These are phyloP conservation scores for Chaetomiaceae sp. DNA, from an alignment of 2,329 filamentous ascomycete species.

Conservation along the genomic window DNA sequence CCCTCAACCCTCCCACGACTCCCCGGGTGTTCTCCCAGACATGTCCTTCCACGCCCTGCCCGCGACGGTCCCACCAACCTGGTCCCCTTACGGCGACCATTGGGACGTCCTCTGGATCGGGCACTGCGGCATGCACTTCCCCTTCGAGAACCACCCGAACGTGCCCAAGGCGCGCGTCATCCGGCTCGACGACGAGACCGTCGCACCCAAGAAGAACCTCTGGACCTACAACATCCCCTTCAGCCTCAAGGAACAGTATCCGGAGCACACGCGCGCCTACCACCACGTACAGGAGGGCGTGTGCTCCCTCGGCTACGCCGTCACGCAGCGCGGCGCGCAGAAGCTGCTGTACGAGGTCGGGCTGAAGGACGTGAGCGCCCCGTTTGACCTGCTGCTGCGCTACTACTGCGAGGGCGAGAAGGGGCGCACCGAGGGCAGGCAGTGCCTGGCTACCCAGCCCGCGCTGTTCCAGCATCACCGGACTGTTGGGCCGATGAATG, in stretches of 20 bases:
- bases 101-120: conserved; percentile 51
- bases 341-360: conserved; percentile 39
- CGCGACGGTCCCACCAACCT: conserved; percentile 15
- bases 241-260: conserved; percentile 32
- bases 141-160: conserved; percentile 20
- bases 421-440: conserved; percentile 32
- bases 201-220: conserved; percentile 32
- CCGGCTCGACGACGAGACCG: conserved; percentile 32
- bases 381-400: conserved; percentile 40
- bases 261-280: conserved; percentile 39
- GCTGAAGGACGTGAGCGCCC: conserved; percentile 34
- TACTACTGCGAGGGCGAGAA: conserved; percentile 39
- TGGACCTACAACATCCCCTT: conserved; percentile 33
- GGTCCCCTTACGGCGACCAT: conserved; percentile 45
- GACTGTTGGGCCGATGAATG: conserved; percentile 33
- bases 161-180: conserved; percentile 32
- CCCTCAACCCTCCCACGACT: conserved; percentile 17
- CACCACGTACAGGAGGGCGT: conserved; percentile 38
- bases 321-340: conserved; percentile 39
- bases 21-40: conserved; percentile 13
- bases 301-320: conserved; percentile 41
- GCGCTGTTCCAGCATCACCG: conserved; percentile 45
- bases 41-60: conserved; percentile 22
- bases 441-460: conserved; percentile 40
- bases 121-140: conserved; percentile 38